Conservation (phyloP, 164 flowering plant genomes). For the Akebia trifoliata region DNA sequence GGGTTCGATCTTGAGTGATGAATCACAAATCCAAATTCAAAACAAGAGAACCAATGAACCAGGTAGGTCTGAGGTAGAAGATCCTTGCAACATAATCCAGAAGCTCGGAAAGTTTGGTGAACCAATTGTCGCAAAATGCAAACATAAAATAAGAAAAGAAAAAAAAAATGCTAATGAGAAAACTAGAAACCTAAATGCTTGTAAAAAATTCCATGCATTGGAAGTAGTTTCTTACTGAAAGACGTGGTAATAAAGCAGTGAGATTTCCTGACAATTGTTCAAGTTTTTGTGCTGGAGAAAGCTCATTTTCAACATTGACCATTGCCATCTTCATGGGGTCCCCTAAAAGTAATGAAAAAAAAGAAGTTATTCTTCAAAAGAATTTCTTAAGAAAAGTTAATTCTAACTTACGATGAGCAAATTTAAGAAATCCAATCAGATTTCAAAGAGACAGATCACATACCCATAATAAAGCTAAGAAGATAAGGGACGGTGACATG, state of each 20-base stretch:
- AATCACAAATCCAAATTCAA: no score
- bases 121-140: neutral
- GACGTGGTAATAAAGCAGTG: conserved; percentile 58
- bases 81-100: neutral
- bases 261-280: conserved; percentile 54
- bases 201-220: neutral
- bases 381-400: neutral
- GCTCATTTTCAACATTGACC: conserved; percentile 41
- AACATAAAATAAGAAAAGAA: neutral
- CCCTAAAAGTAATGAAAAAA: conserved; percentile 42
- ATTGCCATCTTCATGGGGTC: conserved; percentile 82
- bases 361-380: neutral
- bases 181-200: conserved; percentile 1
- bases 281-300: conserved; percentile 42
- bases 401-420: neutral
- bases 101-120: no score
- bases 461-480: conserved; percentile 73
- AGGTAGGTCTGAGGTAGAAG: no score
- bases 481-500: conserved; percentile 57
- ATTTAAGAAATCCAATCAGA: neutral
- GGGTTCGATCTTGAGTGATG: no score
- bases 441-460: conserved; percentile 2
- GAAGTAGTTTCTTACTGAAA: conserved; percentile 56
- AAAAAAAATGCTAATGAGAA: neutral
- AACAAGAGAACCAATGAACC: no score